Percentiles rank a stretch among this genome's conserved stretches.
Conservation (phyloP, 2,329 filamentous ascomycete species). For the Exserohilum rostratum region DNA sequence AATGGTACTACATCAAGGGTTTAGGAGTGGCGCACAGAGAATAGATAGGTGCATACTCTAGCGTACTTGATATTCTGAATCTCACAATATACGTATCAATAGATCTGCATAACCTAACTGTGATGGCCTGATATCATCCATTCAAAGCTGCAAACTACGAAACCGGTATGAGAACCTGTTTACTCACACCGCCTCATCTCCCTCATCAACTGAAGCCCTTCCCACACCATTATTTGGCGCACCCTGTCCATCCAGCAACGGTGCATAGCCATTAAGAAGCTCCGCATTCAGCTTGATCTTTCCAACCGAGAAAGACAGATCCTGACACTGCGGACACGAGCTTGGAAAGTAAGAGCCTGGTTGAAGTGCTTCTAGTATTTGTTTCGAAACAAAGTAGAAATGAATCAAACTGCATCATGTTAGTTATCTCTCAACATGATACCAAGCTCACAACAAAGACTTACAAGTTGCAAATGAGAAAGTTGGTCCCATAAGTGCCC, state of each 20-base stretch:
- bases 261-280: background rate
- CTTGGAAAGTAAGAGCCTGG: constrained; percentile 20
- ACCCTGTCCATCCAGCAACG: background rate
- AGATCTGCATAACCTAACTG: too few relatives aligned
- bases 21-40: too few relatives aligned
- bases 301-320: constrained; percentile 20
- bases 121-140: too few relatives aligned
- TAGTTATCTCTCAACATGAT: background rate
- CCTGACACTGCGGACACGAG: constrained; percentile 37
- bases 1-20: too few relatives aligned
- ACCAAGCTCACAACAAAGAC: constrained; percentile 1
- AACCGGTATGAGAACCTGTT: too few relatives aligned
- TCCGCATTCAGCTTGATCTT: constrained; percentile 10
- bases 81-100: too few relatives aligned
- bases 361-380: constrained; percentile 23
- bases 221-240: background rate
- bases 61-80: background rate
- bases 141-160: too few relatives aligned
- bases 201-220: background rate
- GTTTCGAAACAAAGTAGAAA: constrained; percentile 27
- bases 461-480: constrained; percentile 37
- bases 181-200: background rate
- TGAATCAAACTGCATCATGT: constrained; percentile 26
- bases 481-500: constrained; percentile 38
- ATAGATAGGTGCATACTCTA: too few relatives aligned